Evolutionary conservation across 2,329 filamentous ascomycete genomes (phyloP).

Genomic region (Arthrobotrys musiformis): DNA sequence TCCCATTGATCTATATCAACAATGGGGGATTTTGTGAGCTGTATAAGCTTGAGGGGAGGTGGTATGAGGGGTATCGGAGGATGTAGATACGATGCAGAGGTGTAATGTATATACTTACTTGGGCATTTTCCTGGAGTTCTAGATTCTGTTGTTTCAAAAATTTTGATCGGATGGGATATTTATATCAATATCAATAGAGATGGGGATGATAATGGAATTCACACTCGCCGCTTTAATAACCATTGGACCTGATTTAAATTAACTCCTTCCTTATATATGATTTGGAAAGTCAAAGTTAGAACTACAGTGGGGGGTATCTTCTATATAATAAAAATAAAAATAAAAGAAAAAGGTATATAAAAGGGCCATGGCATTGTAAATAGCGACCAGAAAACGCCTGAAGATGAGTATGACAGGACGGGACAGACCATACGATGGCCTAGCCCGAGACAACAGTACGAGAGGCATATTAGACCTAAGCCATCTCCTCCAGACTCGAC

Average conservation of each 20-base stretch:
- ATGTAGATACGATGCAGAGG: background rate
- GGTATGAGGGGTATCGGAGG: background rate
- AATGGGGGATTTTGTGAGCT: too few species aligned
- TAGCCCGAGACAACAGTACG: background rate
- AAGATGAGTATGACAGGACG: too few species aligned
- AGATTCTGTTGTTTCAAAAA: background rate
- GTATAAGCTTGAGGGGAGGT: background rate
- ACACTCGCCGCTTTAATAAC: constrained; percentile 20
- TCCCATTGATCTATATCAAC: too few species aligned
- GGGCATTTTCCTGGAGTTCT: constrained; percentile 8
- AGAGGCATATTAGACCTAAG: background rate
- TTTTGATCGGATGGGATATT: background rate
- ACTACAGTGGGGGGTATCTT: constrained; percentile 33
- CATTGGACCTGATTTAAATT: background rate
- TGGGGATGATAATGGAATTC: background rate
- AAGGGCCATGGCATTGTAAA: too few species aligned
- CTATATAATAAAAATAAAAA: background rate
- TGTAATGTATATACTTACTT: constrained; percentile 2
- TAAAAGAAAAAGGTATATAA: background rate
- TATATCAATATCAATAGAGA: too few species aligned
- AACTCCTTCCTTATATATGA: background rate
- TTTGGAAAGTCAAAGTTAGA: too few species aligned
- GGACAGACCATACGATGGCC: too few species aligned
- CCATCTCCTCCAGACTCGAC: constrained; percentile 61
- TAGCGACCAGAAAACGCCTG: background rate